A percentile compares a stretch with the other conserved stretches of the same genome.
Conservation (phyloP, 1,284 basidiomycete genomes). For the Mycosarcoma maydis region DNA sequence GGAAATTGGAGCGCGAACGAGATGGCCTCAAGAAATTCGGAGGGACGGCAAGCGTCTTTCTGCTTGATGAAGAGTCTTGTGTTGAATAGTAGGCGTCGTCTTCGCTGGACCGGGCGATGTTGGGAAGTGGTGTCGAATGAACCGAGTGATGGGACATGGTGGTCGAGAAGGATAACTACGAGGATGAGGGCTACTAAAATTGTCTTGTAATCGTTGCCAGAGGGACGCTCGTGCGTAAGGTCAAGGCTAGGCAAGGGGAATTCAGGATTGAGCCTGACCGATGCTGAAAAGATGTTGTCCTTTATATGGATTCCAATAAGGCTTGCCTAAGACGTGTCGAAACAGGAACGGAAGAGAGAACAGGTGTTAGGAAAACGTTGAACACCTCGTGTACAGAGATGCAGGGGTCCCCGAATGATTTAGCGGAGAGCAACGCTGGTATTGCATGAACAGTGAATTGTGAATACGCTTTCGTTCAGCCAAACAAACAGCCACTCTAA, state of each 20-base stretch:
- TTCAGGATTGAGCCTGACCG: constrained; percentile 20
- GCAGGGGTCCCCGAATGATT: too few relatives aligned
- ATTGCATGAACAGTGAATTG: too few relatives aligned
- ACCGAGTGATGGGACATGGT: constrained; percentile 38
- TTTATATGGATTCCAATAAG: constrained; percentile 22
- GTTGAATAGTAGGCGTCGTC: constrained; percentile 17
- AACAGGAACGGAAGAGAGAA: constrained; percentile 11
- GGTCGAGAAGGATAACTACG: constrained; percentile 12
- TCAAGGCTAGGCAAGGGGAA: neutral
- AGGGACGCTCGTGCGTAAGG: too few relatives aligned
- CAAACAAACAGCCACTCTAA: neutral
- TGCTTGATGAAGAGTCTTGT: constrained; percentile 18
- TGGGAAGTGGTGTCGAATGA: constrained; percentile 17
- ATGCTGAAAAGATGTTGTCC: constrained; percentile 3
- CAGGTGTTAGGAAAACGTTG: constrained; percentile 8
- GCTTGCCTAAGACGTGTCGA: constrained; percentile 14
- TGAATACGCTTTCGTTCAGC: too few relatives aligned
- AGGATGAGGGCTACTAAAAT: too few relatives aligned
- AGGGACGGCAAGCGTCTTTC: constrained; percentile 16
- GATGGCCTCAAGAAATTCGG: constrained; percentile 8
- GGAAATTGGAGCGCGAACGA: constrained; percentile 13
- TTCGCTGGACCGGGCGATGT: constrained; percentile 9
- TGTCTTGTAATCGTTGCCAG: too few relatives aligned
- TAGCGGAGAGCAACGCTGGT: too few relatives aligned
- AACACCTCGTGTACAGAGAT: too few relatives aligned